Conservation (phyloP, 2,329 filamentous ascomycete genomes). For the Rosellinia necatrix region DNA sequence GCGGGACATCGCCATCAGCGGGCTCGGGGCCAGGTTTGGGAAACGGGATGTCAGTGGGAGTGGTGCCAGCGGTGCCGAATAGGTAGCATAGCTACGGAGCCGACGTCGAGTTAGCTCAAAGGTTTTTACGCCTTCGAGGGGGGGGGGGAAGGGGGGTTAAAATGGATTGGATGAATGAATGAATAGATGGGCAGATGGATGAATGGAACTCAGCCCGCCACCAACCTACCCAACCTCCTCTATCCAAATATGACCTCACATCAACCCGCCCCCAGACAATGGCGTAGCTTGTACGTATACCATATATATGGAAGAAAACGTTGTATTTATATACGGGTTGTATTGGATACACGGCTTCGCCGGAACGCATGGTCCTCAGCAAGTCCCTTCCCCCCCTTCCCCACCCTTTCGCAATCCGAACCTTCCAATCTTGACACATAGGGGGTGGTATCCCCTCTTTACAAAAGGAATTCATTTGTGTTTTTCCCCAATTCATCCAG, state of each 20-base stretch:
- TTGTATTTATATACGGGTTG: slow-evolving; percentile 31
- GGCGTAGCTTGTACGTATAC: slow-evolving; percentile 3
- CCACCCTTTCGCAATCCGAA: slow-evolving; percentile 1
- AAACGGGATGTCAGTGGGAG: slow-evolving; percentile 55
- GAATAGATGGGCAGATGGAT: too few species aligned
- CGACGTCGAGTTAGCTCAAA: too few species aligned
- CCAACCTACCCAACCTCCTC: too few species aligned
- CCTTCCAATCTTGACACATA: slow-evolving; percentile 5
- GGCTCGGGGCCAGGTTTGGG: slow-evolving; percentile 74
- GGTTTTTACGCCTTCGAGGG: too few species aligned
- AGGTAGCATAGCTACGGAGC: not conserved
- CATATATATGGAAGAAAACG: not conserved
- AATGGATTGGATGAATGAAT: too few species aligned
- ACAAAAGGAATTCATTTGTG: slow-evolving; percentile 13
- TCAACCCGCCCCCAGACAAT: not conserved
- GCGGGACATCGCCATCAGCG: slow-evolving; percentile 71
- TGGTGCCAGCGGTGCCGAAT: slow-evolving; percentile 8
- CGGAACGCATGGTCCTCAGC: not conserved
- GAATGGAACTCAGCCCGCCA: too few species aligned
- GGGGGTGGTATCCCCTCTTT: slow-evolving; percentile 7
- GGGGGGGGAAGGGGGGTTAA: not conserved
- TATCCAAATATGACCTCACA: too few species aligned
- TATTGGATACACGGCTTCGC: slow-evolving; percentile 32
- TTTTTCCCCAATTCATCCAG: not conserved
- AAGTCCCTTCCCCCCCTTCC: not conserved